A percentile compares a stretch with the other conserved stretches of the same genome.
phyloP scores from a whole-genome alignment of 1,284 basidiomycete genomes.

The Trichosporon ovoides region DNA sequence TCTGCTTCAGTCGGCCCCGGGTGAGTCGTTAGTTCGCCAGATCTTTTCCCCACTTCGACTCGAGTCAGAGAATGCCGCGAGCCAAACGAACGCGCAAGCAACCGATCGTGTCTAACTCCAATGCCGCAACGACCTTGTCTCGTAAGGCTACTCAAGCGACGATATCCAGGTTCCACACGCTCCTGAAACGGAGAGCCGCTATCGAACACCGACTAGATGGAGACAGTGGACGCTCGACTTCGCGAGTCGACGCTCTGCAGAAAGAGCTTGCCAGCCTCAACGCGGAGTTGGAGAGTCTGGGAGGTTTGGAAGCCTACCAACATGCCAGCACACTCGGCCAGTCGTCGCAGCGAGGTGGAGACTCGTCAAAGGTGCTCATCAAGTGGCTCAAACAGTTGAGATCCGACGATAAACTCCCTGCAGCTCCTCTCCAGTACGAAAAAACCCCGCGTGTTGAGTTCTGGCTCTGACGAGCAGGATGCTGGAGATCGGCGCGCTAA shows the following conservation, averaged over 20 bases:
- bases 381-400: conserved; percentile 63
- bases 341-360: conserved; percentile 70
- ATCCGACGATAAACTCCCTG: background rate
- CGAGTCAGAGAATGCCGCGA: background rate
- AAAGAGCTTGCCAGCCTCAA: conserved; percentile 54
- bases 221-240: background rate
- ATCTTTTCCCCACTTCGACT: background rate
- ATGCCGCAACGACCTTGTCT: conserved; percentile 17
- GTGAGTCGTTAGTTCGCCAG: too few species aligned
- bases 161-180: conserved; percentile 43
- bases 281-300: conserved; percentile 59
- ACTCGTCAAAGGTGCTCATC: conserved; percentile 71
- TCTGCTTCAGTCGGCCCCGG: too few species aligned
- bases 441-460: too few species aligned
- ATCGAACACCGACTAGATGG: conserved; percentile 22
- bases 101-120: conserved; percentile 7
- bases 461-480: conserved; percentile 52
- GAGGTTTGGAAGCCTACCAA: conserved; percentile 73
- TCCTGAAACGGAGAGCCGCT: conserved; percentile 39
- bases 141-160: conserved; percentile 39
- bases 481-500: conserved; percentile 78
- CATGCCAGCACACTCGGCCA: conserved; percentile 74
- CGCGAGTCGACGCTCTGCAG: conserved; percentile 7
- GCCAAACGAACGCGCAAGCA: conserved; percentile 15
- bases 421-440: conserved; percentile 4